Conservation (phyloP, 805 yeast species). For the Candida krabiensis region DNA sequence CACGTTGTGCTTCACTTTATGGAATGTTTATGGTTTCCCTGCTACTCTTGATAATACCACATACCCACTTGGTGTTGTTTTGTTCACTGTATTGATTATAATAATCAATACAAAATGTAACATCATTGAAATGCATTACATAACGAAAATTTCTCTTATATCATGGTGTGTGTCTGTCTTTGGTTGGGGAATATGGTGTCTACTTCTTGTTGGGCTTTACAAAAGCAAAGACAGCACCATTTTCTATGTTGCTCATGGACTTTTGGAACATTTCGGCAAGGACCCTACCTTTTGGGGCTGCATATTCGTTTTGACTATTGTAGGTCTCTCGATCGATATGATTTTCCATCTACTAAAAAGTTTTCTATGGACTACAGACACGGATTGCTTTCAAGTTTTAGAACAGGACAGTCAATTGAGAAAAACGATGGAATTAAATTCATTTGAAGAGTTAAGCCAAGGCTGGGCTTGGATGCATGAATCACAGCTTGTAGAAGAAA, state of each 20-base stretch:
- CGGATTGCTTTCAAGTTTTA: conserved; percentile 73
- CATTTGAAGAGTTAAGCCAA: conserved; percentile 71
- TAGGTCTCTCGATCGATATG: conserved; percentile 69
- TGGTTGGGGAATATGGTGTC: conserved; percentile 87
- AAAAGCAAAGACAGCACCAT: conserved; percentile 51
- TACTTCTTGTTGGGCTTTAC: conserved; percentile 71
- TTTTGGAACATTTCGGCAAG: conserved; percentile 68
- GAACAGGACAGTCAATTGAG: conserved; percentile 72
- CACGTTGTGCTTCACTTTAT: conserved; percentile 64
- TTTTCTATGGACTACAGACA: conserved; percentile 65
- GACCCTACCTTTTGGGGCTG: conserved; percentile 91
- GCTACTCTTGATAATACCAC: conserved; percentile 72
- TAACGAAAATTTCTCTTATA: conserved; percentile 66
- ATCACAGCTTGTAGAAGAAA: conserved; percentile 28
- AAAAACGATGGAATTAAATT: conserved; percentile 66
- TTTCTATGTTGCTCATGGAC: conserved; percentile 70
- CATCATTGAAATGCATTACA: conserved; percentile 74
- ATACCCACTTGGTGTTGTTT: conserved; percentile 77
- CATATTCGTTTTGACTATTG: conserved; percentile 50
- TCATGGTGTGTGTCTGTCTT: conserved; percentile 69
- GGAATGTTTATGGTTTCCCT: conserved; percentile 68
- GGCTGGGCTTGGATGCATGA: conserved; percentile 67
- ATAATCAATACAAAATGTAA: conserved; percentile 78
- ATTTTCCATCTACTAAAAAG: conserved; percentile 56
- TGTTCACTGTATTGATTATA: conserved; percentile 70